Base-by-base conservation (phyloP, 1,284 basidiomycete species). In the Lentinula novae-zelandiae region DNA sequence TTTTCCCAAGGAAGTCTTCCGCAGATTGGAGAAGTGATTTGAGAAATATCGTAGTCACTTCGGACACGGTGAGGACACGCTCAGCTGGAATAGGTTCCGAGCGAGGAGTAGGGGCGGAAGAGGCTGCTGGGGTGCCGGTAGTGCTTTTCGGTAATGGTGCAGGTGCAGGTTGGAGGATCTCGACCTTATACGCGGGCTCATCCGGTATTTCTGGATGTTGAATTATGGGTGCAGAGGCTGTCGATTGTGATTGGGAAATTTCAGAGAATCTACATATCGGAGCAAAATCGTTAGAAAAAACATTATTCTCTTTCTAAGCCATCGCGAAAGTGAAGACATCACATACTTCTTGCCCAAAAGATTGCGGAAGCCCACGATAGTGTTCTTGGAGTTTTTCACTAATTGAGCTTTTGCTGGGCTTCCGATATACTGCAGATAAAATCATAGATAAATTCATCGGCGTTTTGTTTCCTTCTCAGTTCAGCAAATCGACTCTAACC, bases 381-480 rank as follows among this genome's bases (percentile, higher is more conserved):
- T 97, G 75, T 99, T 99, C 72, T 89, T 82, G 3, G 92, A 82
- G 74, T 99, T 99, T 76, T 98, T 96, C 34, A 99, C 91, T 53
- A 98, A 89, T 72, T 99, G 96, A 9, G 88, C 90, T 70, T 90
- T 94, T 56, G 96, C 96, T 72, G 96, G 93, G 76, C 95, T 97
- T 67, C 96, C 96, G 60, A 97, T 91, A 79, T 99, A 98, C 93
- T 96, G 69, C 3, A 53, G 40, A 51, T 34, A 46, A 34, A 61
- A 56, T 39, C 40, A 53, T 22, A 44, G 40, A 40, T 50, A 50
- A 40, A 56, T 56, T 42, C 44, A 31, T 60, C 65, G 62, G 58
- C 53, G 31, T 54, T 64, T 27, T 27, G 3, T 27, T 49, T 15
- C 34, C 38, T 48, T 60, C 42, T 60, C 42, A 40, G 38, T 38